A percentile compares a stretch with the other conserved stretches of the same genome.
phyloP scores from a whole-genome alignment of 768 basidiomycete species.

The Mycena vitilis region DNA sequence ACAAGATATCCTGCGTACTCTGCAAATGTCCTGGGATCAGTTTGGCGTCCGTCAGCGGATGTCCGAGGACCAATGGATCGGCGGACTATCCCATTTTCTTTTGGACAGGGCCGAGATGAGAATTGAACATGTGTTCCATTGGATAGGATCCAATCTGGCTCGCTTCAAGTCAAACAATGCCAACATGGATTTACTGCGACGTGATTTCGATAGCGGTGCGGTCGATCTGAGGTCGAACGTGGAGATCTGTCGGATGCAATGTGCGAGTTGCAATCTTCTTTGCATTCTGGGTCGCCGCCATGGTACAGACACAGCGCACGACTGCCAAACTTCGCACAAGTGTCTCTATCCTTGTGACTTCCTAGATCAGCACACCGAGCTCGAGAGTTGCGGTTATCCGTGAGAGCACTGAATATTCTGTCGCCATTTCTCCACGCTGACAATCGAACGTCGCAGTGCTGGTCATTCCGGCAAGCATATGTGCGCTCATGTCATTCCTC shows the following conservation, averaged over 20 bases:
- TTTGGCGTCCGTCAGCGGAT: constrained; percentile 47
- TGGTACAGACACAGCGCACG: constrained; percentile 50
- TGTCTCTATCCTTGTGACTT: constrained; percentile 60
- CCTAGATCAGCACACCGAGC: constrained; percentile 45
- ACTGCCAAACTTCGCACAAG: constrained; percentile 61
- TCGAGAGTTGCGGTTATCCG: constrained; percentile 57
- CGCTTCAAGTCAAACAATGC: constrained; percentile 60
- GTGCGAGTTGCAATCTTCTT: constrained; percentile 57
- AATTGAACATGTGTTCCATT: constrained; percentile 58
- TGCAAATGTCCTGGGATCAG: constrained; percentile 47
- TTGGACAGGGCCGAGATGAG: constrained; percentile 53
- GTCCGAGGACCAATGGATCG: constrained; percentile 56
- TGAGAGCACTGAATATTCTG: constrained; percentile 39
- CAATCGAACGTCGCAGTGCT: constrained; percentile 50
- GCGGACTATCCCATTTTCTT: constrained; percentile 52
- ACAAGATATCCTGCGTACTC: constrained; percentile 31
- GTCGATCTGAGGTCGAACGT: constrained; percentile 59
- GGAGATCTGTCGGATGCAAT: constrained; percentile 62
- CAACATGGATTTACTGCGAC: constrained; percentile 56
- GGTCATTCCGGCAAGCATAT: constrained; percentile 68
- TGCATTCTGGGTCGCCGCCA: constrained; percentile 62
- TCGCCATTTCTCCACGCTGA: not conserved
- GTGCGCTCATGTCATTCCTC: constrained; percentile 45
- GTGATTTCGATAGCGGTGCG: constrained; percentile 53
- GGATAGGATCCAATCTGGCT: constrained; percentile 61